Evolutionary conservation across 2,329 filamentous ascomycete genomes (phyloP).

Genomic region (Pseudocercospora pini-densiflorae): DNA sequence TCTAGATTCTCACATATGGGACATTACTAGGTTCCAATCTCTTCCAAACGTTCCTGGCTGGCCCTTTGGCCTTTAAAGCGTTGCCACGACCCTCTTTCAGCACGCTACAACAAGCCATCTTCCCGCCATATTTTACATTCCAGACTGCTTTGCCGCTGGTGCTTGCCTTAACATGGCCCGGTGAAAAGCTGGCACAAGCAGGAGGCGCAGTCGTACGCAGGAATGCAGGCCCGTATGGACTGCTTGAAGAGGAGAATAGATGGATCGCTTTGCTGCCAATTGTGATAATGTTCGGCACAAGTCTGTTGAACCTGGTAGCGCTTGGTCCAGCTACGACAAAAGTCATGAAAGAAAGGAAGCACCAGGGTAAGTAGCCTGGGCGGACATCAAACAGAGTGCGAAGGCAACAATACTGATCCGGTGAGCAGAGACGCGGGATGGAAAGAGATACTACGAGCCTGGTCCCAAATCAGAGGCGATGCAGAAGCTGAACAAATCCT

Average conservation of each 20-base stretch:
- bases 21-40: slow-evolving; percentile 84
- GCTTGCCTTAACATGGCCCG: slow-evolving; percentile 80
- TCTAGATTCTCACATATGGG: slow-evolving; percentile 67
- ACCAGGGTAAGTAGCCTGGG: slow-evolving; percentile 67
- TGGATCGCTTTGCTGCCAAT: slow-evolving; percentile 71
- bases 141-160: slow-evolving; percentile 76
- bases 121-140: slow-evolving; percentile 86
- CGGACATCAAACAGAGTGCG: neutral
- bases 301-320: slow-evolving; percentile 70
- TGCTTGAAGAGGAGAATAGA: slow-evolving; percentile 65
- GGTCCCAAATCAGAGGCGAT: slow-evolving; percentile 85
- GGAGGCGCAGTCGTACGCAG: slow-evolving; percentile 31
- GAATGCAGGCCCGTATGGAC: slow-evolving; percentile 35
- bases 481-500: slow-evolving; percentile 76
- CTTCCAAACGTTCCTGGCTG: slow-evolving; percentile 81
- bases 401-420: slow-evolving; percentile 9
- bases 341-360: slow-evolving; percentile 74
- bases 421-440: slow-evolving; percentile 74
- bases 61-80: slow-evolving; percentile 75
- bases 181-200: slow-evolving; percentile 45
- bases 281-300: slow-evolving; percentile 70
- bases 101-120: slow-evolving; percentile 76
- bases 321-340: slow-evolving; percentile 76
- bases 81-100: slow-evolving; percentile 82
- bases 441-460: slow-evolving; percentile 82